These are phyloP conservation scores for Kurtzmaniella quercitrusa DNA, from an alignment of 1,139 yeast genomes.

Conservation along the genomic window DNA sequence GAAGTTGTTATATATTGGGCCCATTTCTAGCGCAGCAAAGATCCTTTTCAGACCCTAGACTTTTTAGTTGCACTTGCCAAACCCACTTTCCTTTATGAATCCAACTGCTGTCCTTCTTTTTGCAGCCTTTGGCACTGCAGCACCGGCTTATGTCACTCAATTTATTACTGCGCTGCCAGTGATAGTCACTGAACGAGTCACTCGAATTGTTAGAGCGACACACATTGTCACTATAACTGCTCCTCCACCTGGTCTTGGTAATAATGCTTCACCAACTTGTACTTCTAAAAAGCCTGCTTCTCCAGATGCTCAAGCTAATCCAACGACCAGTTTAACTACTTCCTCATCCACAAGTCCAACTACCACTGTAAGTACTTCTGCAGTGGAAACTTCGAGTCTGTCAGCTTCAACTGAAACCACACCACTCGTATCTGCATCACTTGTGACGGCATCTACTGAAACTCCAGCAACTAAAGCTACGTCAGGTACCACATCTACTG, in stretches of 20 bases:
- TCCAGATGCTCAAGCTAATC: constrained; percentile 1
- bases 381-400: not conserved
- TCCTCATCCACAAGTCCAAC: constrained; percentile 3
- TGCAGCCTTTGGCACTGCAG: constrained; percentile 22
- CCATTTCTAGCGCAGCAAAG: not conserved
- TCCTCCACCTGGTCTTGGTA: constrained; percentile 9
- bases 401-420: not conserved
- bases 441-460: constrained; percentile 4
- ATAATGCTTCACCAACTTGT: constrained; percentile 3
- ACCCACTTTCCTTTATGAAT: not conserved
- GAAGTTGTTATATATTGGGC: not conserved
- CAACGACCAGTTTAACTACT: not conserved
- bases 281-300: constrained; percentile 2
- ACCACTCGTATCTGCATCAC: not conserved
- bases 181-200: constrained; percentile 23
- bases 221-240: constrained; percentile 9
- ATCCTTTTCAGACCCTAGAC: not conserved
- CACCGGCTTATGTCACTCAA: constrained; percentile 25
- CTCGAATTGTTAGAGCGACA: constrained; percentile 15
- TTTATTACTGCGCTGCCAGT: constrained; percentile 29
- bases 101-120: constrained; percentile 14
- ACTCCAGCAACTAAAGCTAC: constrained; percentile 6
- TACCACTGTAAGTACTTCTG: not conserved
- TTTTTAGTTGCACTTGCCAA: not conserved
- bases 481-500: constrained; percentile 5